A percentile compares a stretch with the other conserved stretches of the same genome.
Evolutionary conservation across 1,139 yeast genomes (phyloP).

Genomic region (Saccharomyces hybrid): DNA sequence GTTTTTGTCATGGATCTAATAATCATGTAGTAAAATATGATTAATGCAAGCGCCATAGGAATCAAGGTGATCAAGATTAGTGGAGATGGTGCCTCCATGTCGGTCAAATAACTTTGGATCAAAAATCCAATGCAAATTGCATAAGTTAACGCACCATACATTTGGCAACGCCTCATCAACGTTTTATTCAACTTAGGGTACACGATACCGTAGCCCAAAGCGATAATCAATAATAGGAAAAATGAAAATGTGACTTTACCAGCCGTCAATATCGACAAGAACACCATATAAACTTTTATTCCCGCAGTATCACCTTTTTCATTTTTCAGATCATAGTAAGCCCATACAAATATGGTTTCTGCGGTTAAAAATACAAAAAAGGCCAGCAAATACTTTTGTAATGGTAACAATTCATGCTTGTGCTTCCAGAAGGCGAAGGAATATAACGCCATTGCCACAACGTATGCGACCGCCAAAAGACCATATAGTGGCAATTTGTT

Average conservation of each 20-base stretch:
- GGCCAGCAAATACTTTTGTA: conserved; percentile 84
- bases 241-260: conserved; percentile 81
- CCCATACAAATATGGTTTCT: conserved; percentile 87
- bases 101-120: conserved; percentile 55
- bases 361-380: conserved; percentile 75
- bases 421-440: conserved; percentile 81
- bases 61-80: conserved; percentile 42
- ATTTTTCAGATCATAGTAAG: conserved; percentile 80
- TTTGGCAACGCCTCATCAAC: conserved; percentile 71
- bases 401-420: conserved; percentile 79
- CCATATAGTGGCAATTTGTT: conserved; percentile 91
- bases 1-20: conserved; percentile 69
- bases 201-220: conserved; percentile 93
- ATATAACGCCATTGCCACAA: conserved; percentile 71
- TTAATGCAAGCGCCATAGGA: conserved; percentile 66
- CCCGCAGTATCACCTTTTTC: conserved; percentile 52
- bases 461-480: conserved; percentile 73
- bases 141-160: conserved; percentile 69
- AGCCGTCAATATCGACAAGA: conserved; percentile 73
- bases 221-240: conserved; percentile 75
- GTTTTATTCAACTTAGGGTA: conserved; percentile 71
- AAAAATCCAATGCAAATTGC: conserved; percentile 60
- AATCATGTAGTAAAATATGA: conserved; percentile 67
- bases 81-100: conserved; percentile 38
- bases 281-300: conserved; percentile 64